Conservation (phyloP, 1,284 basidiomycete genomes). For the Xerocomus cyaneibrunnescens region DNA sequence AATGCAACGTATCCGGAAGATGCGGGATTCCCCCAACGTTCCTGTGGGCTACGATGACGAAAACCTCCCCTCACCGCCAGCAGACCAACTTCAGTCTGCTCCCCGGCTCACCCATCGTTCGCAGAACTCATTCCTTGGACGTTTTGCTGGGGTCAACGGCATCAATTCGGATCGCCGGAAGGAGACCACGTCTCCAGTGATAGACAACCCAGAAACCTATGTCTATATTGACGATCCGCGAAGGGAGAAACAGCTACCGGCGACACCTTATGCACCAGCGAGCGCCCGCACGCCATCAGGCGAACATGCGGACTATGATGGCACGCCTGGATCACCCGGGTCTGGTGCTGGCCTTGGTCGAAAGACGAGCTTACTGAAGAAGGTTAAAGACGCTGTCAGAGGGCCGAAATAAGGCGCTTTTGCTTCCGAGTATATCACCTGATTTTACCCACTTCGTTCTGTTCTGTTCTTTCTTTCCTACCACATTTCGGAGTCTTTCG, state of each 20-base stretch:
- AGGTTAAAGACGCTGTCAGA: constrained; percentile 68
- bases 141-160: constrained; percentile 49
- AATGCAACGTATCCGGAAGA: constrained; percentile 81
- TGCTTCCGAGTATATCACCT: constrained; percentile 8
- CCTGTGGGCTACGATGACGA: constrained; percentile 58
- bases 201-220: constrained; percentile 54
- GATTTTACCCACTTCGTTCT: constrained; percentile 3
- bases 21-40: constrained; percentile 78
- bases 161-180: constrained; percentile 29
- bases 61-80: constrained; percentile 47
- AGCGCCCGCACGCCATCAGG: constrained; percentile 32
- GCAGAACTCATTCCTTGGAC: constrained; percentile 73
- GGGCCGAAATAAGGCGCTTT: constrained; percentile 44
- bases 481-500: constrained; percentile 2
- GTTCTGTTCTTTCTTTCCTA: constrained; percentile 1
- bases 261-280: constrained; percentile 41
- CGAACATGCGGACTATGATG: constrained; percentile 53
- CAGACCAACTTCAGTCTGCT: constrained; percentile 38
- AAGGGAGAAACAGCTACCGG: constrained; percentile 65
- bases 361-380: constrained; percentile 78
- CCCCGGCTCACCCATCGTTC: constrained; percentile 60
- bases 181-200: constrained; percentile 37
- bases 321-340: constrained; percentile 32
- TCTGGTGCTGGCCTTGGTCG: constrained; percentile 55
- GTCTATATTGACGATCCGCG: constrained; percentile 59